These are phyloP conservation scores for Pythium oligandrum DNA, from an alignment of 352 stramenopile genomes.

Conservation along the genomic window DNA sequence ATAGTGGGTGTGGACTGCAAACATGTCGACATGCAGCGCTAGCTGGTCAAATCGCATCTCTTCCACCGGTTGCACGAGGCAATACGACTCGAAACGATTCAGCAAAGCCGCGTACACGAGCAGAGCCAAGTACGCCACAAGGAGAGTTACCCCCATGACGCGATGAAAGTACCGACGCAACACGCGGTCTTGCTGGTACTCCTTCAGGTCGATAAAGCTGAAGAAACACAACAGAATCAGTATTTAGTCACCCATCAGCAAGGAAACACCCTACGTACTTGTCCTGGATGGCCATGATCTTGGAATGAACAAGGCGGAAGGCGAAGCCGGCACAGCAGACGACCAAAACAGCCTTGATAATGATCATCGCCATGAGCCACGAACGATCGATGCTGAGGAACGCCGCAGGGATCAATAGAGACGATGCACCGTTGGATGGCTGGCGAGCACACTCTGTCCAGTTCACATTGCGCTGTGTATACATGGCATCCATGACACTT, in stretches of 20 bases:
- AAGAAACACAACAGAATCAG: slow-evolving; percentile 4
- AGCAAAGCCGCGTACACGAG: slow-evolving; percentile 54
- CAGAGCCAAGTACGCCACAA: slow-evolving; percentile 44
- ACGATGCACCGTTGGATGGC: background rate
- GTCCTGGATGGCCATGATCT: slow-evolving; percentile 56
- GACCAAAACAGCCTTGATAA: slow-evolving; percentile 33
- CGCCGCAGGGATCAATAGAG: slow-evolving; percentile 23
- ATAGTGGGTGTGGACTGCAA: slow-evolving; percentile 35
- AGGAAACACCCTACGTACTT: slow-evolving; percentile 33
- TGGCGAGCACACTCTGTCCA: background rate
- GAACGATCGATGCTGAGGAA: slow-evolving; percentile 38
- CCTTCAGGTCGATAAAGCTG: slow-evolving; percentile 66
- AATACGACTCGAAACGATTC: slow-evolving; percentile 54
- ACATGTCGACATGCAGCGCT: slow-evolving; percentile 31
- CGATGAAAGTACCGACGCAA: slow-evolving; percentile 31
- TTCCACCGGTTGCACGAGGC: slow-evolving; percentile 22
- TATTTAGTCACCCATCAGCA: background rate
- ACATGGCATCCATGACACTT: slow-evolving; percentile 29
- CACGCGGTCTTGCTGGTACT: slow-evolving; percentile 54
- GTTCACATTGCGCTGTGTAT: slow-evolving; percentile 10
- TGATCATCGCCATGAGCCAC: slow-evolving; percentile 39
- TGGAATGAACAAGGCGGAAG: slow-evolving; percentile 41
- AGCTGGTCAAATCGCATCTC: slow-evolving; percentile 29
- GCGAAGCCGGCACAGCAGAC: slow-evolving; percentile 24
- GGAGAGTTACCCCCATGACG: slow-evolving; percentile 32